These are phyloP conservation scores for Fusarium illudens DNA, from an alignment of 2,329 filamentous ascomycete genomes.

Conservation along the genomic window DNA sequence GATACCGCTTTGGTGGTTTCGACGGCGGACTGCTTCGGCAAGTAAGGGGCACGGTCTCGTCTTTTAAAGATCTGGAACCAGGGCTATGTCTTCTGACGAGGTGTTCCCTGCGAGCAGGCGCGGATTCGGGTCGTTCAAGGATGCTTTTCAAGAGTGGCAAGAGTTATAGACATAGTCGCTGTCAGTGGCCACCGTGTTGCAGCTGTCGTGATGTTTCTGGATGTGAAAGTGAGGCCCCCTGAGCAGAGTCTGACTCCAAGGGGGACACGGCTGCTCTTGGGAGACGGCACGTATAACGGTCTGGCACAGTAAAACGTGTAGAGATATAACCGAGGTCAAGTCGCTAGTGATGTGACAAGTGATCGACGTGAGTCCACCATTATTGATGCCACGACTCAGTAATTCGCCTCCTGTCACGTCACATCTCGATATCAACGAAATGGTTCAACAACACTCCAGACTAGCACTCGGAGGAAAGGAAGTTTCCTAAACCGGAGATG, in stretches of 20 bases:
- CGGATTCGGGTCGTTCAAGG: background rate
- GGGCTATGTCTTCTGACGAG: constrained; percentile 11
- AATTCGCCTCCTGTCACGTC: constrained; percentile 11
- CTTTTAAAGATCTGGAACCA: background rate
- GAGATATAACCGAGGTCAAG: constrained; percentile 28
- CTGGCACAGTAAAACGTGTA: background rate
- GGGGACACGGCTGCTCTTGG: background rate
- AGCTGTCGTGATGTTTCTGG: background rate
- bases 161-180: background rate
- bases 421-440: constrained; percentile 8
- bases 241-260: background rate
- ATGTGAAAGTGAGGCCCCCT: background rate
- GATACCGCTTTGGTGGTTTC: background rate
- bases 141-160: background rate
- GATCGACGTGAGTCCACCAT: constrained; percentile 5
- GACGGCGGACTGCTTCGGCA: background rate
- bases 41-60: background rate
- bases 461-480: constrained; percentile 34
- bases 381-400: constrained; percentile 1
- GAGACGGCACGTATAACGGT: background rate
- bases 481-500: constrained; percentile 23
- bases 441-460: constrained; percentile 7
- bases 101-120: background rate
- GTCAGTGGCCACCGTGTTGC: background rate
- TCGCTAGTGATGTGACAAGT: background rate